Evolutionary conservation across 768 basidiomycete species (phyloP).

Genomic region (Coprinellus micaceus): DNA sequence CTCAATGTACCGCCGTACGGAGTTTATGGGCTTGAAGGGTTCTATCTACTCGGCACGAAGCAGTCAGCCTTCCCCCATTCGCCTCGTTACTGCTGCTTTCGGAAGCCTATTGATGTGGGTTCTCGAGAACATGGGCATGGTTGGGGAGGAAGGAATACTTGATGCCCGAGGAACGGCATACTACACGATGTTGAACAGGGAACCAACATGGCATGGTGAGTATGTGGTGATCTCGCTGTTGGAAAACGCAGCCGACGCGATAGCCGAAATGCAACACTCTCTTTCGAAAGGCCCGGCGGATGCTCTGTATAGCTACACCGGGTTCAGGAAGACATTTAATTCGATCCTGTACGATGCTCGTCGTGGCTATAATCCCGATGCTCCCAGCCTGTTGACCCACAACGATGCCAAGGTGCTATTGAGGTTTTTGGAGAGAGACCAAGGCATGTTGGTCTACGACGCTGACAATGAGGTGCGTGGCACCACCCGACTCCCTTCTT

Average conservation of each 20-base stretch:
- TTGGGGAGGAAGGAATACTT: too few species aligned
- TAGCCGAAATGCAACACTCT: conserved; percentile 42
- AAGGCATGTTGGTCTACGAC: conserved; percentile 55
- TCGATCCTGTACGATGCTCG: conserved; percentile 19
- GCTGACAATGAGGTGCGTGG: conserved; percentile 47
- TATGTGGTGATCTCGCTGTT: conserved; percentile 66
- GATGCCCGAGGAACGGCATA: background rate
- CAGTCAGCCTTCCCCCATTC: too few species aligned
- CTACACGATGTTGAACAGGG: conserved; percentile 20
- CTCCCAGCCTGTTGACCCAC: conserved; percentile 41
- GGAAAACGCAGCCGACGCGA: conserved; percentile 61
- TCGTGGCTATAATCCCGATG: background rate
- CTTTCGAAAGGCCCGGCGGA: conserved; percentile 50
- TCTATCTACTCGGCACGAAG: too few species aligned
- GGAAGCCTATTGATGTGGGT: too few species aligned
- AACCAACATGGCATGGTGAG: conserved; percentile 61
- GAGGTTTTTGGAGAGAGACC: conserved; percentile 77
- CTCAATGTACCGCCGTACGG: too few species aligned
- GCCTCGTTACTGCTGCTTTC: too few species aligned
- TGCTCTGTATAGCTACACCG: conserved; percentile 55
- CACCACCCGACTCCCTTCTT: too few species aligned
- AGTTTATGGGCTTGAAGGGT: too few species aligned
- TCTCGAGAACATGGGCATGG: too few species aligned
- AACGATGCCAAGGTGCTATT: conserved; percentile 66
- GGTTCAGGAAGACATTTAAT: conserved; percentile 60